These are phyloP conservation scores for Myotisia sp. DNA, from an alignment of 2,329 filamentous ascomycete species.

Conservation along the genomic window DNA sequence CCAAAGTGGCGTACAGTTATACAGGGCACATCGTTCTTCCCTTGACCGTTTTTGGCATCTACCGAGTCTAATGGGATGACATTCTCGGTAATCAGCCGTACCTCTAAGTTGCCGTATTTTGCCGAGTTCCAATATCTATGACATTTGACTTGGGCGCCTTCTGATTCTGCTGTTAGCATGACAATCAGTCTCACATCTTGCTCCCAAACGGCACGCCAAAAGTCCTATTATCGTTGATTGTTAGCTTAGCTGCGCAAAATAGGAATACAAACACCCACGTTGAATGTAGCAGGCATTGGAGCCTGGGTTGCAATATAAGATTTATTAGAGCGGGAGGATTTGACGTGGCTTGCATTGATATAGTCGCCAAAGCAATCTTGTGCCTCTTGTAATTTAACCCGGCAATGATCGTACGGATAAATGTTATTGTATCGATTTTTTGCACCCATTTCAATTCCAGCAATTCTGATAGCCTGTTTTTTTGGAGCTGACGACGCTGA, in stretches of 20 bases:
- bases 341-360: conserved; percentile 82
- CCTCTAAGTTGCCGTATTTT: conserved; percentile 61
- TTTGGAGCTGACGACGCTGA: conserved; percentile 27
- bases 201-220: conserved; percentile 96
- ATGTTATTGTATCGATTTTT: conserved; percentile 99
- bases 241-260: conserved; percentile 16
- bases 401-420: conserved; percentile 83
- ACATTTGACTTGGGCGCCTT: conserved; percentile 87
- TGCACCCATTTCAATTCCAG: conserved; percentile 80
- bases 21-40: conserved; percentile 48
- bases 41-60: conserved; percentile 16
- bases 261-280: conserved; percentile 41
- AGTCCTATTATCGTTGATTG: conserved; percentile 48
- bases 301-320: conserved; percentile 92
- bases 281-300: conserved; percentile 80
- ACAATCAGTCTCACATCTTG: conserved; percentile 89
- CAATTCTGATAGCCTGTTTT: conserved; percentile 50
- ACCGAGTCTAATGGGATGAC: conserved; percentile 55
- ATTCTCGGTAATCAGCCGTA: conserved; percentile 68
- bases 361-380: conserved; percentile 67
- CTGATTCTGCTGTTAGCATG: conserved; percentile 88
- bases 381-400: conserved; percentile 63
- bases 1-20: conserved; percentile 80
- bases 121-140: conserved; percentile 80
- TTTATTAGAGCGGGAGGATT: conserved; percentile 69